These are phyloP conservation scores for Gautieria morchelliformis DNA, from an alignment of 768 basidiomycete species.

Conservation along the genomic window DNA sequence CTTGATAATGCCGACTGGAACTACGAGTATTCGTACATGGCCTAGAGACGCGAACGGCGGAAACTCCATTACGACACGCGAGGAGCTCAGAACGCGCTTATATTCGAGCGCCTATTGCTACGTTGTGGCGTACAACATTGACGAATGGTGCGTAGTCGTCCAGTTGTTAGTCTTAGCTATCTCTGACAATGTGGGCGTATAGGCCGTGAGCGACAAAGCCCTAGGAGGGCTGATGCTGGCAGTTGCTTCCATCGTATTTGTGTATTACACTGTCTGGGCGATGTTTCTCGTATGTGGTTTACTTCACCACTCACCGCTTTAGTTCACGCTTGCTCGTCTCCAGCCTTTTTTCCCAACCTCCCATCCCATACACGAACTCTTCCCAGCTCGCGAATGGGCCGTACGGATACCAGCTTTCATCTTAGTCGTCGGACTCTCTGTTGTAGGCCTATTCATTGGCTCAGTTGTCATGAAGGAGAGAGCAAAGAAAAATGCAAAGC, in stretches of 20 bases:
- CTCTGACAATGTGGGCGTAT: not conserved
- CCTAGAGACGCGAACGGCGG: conserved; percentile 69
- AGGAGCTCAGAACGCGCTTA: not conserved
- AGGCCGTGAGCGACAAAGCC: conserved; percentile 76
- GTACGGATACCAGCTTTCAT: conserved; percentile 77
- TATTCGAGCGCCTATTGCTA: not conserved
- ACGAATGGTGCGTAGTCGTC: conserved; percentile 4
- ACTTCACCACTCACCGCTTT: conserved; percentile 1
- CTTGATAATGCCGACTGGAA: conserved; percentile 76
- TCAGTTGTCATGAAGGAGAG: conserved; percentile 60
- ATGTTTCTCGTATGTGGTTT: conserved; percentile 62
- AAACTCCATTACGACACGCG: conserved; percentile 12
- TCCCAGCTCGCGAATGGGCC: conserved; percentile 90
- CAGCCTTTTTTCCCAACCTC: conserved; percentile 76
- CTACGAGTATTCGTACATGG: conserved; percentile 72
- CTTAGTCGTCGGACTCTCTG: conserved; percentile 71
- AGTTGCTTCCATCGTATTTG: conserved; percentile 64
- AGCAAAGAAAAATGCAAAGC: conserved; percentile 39
- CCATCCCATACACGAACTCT: conserved; percentile 66
- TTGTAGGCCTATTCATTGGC: conserved; percentile 74
- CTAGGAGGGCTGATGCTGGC: conserved; percentile 76
- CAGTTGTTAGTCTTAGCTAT: not conserved
- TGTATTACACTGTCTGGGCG: conserved; percentile 90
- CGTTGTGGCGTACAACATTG: not conserved
- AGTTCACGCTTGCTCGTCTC: conserved; percentile 9